Conservation (phyloP, 352 stramenopile species). For the Globisporangium barbulae region DNA sequence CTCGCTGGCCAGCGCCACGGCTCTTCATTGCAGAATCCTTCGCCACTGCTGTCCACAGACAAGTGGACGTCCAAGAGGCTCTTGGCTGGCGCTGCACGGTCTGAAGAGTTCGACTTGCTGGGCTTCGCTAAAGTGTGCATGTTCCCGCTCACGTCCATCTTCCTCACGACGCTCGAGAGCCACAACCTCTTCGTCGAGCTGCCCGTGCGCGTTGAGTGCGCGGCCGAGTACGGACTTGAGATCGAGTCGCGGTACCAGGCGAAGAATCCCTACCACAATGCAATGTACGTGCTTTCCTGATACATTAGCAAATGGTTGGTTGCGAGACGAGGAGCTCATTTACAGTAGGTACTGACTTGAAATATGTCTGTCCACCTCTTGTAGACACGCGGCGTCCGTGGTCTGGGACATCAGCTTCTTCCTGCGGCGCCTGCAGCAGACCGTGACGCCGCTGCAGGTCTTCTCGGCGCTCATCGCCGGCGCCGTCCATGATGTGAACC, state of each 20-base stretch:
- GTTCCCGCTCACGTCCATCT: conserved; percentile 54
- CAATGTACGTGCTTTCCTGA: conserved; percentile 34
- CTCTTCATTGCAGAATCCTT: not conserved
- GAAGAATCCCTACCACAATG: conserved; percentile 82
- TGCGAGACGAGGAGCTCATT: not conserved
- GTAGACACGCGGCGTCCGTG: conserved; percentile 64
- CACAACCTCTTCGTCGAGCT: conserved; percentile 58
- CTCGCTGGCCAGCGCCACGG: conserved; percentile 15
- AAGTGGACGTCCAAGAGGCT: conserved; percentile 45
- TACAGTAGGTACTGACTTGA: not conserved
- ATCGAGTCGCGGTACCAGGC: conserved; percentile 65
- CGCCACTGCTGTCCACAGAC: conserved; percentile 7
- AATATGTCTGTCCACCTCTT: conserved; percentile 3
- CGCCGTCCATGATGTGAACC: conserved; percentile 91
- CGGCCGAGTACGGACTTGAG: conserved; percentile 53
- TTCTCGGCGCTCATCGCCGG: conserved; percentile 88
- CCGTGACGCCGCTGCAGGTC: conserved; percentile 41
- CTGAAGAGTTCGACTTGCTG: conserved; percentile 53
- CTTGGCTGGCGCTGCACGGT: conserved; percentile 24
- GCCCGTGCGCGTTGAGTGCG: conserved; percentile 47
- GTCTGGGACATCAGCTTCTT: conserved; percentile 76
- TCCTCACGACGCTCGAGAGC: conserved; percentile 65
- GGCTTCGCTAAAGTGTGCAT: conserved; percentile 39
- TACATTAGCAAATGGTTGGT: not conserved
- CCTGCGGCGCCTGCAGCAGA: conserved; percentile 39